Evolutionary conservation across 495 filamentous ascomycete species (phyloP), one percentile per base, ranked within the genome.

Genomic region (Talaromyces proteolyticus): DNA sequence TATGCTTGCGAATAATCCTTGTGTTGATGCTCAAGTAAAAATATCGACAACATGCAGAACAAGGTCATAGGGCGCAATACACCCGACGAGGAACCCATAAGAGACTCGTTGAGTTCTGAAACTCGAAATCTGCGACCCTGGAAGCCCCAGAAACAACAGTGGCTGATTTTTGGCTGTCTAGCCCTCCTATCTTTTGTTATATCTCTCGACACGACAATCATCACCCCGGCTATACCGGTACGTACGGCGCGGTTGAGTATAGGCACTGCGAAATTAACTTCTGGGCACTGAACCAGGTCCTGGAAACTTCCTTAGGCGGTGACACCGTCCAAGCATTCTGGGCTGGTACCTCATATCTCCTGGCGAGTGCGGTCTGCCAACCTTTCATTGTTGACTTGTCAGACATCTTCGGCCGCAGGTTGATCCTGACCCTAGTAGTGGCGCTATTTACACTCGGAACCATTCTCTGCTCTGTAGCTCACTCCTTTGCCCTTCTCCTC

Each of bases 141-240:
- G 44, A 29, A 47, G 20, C 20, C 23, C n/a, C 25, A 29, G 14
- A 17, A 12, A 36, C n/a, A 18, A 29, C 17, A 17, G n/a, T 49
- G 19, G 51, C 6, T 47, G 16, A 62, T 77, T 16, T 70, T 78
- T 51, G 44, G 63, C 36, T 69, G 64, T 6, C 52, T 78, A n/a
- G 59, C 64, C n/a, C 17, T 75, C 34, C 58, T 74, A 11, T 73
- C 68, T 21, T 62, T 82, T 26, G 71, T 78, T 55, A 73, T 77
- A 0, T 65, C 76, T 2, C 63, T 82, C n/a, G 78, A 82, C 49
- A 70, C 75, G 2, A 77, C 75, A n/a, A 74, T 81, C 21, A 49
- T 82, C 6, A 68, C 75, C 6, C 64, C 75, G 3, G 65, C 67
- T 2, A 55, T 77, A 10, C 63, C 68, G 6, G 56, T 61, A 36